Percentiles rank a stretch among this genome's conserved stretches.
Evolutionary conservation across 805 yeast species (phyloP).

Genomic region (Candida oleophila): DNA sequence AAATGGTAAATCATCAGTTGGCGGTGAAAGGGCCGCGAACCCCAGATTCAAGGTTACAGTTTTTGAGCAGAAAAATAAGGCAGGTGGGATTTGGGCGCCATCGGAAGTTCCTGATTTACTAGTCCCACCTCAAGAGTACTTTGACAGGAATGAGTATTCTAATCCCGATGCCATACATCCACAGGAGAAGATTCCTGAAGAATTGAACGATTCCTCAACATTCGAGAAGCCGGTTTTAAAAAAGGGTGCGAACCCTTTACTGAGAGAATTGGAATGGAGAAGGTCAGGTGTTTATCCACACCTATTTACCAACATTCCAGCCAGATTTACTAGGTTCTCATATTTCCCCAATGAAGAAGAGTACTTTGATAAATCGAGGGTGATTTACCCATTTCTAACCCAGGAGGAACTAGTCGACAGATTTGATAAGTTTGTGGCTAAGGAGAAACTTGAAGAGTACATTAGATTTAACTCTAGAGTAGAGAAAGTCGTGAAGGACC

Average conservation of each 20-base stretch:
- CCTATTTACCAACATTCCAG: conserved; percentile 43
- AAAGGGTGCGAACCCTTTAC: conserved; percentile 2
- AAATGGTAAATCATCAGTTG: conserved; percentile 26
- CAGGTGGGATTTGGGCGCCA: conserved; percentile 50
- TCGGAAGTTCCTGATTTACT: conserved; percentile 19
- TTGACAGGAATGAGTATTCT: conserved; percentile 28
- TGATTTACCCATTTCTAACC: conserved; percentile 37
- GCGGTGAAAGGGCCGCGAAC: conserved; percentile 12
- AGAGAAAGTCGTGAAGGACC: conserved; percentile 30
- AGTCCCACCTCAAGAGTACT: conserved; percentile 28
- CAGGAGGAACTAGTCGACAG: conserved; percentile 31
- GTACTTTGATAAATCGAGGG: conserved; percentile 18
- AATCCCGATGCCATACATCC: conserved; percentile 33
- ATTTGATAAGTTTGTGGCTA: conserved; percentile 23
- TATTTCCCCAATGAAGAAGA: conserved; percentile 25
- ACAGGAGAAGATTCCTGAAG: conserved; percentile 11
- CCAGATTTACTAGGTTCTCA: conserved; percentile 37
- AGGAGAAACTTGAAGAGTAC: conserved; percentile 24
- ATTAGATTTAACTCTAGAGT: conserved; percentile 42
- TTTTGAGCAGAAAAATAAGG: conserved; percentile 40
- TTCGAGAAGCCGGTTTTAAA: conserved; percentile 14
- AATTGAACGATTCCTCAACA: conserved; percentile 13
- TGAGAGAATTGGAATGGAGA: conserved; percentile 32
- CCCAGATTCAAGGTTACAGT: conserved; percentile 30
- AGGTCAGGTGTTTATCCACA: conserved; percentile 36